Evolutionary conservation across 257 asterid species (phyloP), one percentile per base, ranked within the genome.

Genomic region (Solanum medicagineum): DNA sequence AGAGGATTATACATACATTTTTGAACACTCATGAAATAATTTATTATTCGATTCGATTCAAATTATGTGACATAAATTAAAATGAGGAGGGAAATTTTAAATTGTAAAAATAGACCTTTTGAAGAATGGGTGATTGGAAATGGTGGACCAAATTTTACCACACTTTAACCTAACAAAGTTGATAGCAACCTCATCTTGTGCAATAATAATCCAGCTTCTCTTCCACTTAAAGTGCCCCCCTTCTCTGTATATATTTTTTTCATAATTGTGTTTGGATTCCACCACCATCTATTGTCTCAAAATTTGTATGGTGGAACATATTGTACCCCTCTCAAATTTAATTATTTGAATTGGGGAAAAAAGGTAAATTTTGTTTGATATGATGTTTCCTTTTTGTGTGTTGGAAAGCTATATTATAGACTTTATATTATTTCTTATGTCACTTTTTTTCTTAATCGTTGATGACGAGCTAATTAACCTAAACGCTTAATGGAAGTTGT

Each of bases 271-370:
- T 74, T 47, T 69, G 55, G 88, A 84, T 84, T 83, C 84, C 86
- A 84, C 87, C 87, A 85, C 70, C 71, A 59, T 73, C 81, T 77
- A 55, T 59, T 89, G 87, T 87, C 91, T 89, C 59, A 32, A 75
- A 4, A 53, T 9, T 79, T 79, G 65, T 79, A 29, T 79, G 65
- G 83, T 79, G 16, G 65, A 79, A 26, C 83, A 26, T 79, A 79
- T 51, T 51, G 47, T 57, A 53, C 49, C 65, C 47, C 47, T 29
- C 11, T 5, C 7, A 73, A 73, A 16, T 26, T 77, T 77, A 8
- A 79, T 16, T 79, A 4, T 79, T 79, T 4, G 26, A 29, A 53
- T 79, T 53, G 11, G 11, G 4, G 45, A 7, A 0, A 51, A 75
- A 79, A 79, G 83, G 83, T 79, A 26, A 51, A 29, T 9, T 79